phyloP scores from a whole-genome alignment of 345 rosid genomes.

The Eutrema yunnanense region DNA sequence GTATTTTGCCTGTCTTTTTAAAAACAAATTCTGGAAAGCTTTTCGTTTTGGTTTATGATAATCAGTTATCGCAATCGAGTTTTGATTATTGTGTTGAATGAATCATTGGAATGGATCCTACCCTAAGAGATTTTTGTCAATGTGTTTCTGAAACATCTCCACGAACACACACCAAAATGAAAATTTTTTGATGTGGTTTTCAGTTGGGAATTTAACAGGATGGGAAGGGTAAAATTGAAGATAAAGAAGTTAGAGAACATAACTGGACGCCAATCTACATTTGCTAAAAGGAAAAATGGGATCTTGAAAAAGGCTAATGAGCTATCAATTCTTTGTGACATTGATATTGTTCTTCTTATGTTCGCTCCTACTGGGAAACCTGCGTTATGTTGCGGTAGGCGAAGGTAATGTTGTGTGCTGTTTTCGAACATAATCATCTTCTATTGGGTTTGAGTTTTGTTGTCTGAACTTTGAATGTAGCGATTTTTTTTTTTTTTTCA shows the following conservation, averaged over 20 bases:
- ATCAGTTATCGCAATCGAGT: not conserved
- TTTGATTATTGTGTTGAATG: not conserved
- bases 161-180: not conserved
- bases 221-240: constrained; percentile 92
- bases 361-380: constrained; percentile 76
- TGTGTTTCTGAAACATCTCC: not conserved
- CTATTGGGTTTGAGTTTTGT: not conserved
- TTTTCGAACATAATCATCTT: not conserved
- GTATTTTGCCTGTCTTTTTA: not conserved
- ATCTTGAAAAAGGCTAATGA: constrained; percentile 88
- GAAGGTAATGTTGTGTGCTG: constrained; percentile 36
- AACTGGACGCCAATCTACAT: constrained; percentile 62
- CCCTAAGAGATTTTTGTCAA: not conserved
- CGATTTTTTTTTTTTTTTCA: constrained; percentile 4
- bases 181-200: not conserved
- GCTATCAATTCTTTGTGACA: constrained; percentile 75
- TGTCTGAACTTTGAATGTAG: not conserved
- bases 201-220: constrained; percentile 32
- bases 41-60: not conserved
- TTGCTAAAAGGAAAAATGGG: constrained; percentile 70
- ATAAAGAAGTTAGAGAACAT: constrained; percentile 76
- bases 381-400: constrained; percentile 54
- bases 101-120: not conserved
- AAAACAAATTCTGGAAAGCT: not conserved
- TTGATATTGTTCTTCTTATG: constrained; percentile 75